Base-by-base conservation (phyloP, 352 stramenopile species). In the Pythium myriotylum region DNA sequence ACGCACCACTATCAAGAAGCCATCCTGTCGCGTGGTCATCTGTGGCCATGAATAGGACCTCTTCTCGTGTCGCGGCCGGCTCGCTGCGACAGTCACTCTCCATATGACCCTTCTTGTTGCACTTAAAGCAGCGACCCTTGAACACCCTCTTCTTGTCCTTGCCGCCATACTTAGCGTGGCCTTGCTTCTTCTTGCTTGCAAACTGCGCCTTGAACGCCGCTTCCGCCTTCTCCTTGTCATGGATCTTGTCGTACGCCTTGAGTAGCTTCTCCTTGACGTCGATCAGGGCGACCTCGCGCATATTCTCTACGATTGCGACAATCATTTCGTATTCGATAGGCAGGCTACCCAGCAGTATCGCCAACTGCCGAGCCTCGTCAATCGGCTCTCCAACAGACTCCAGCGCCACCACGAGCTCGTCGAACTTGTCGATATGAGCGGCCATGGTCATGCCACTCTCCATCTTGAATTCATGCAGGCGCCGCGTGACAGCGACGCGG, bases 381-480 rank as follows among this genome's bases (percentile, higher is more conserved):
- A 77, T 19, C 2, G 35, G 14, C n/a, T 72, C 67, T 32, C 51
- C 52, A 6, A 72, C 19, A n/a, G 58, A 61, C 17, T 75, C 53
- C n/a, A 79, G 26, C 16, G 43, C 43, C 0, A 72, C 50, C 0
- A 77, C 46, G 3, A 72, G 50, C 40, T 79, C 57, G 14, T 72
- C 52, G 27, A 74, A 57, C 19, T 45, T 37, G 48, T 72, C 62
- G 22, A 74, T 22, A 43, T 75, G 58, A 8, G 46, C 22, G 0
- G 46, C 22, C 39, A 79, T 63, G 22, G 43, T 17, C 0, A 24
- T 60, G 3, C 47, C 41, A 12, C 27, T 6, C 37, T 73, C 59
- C 55, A 76, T 65, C 49, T 66, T 60, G 55, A 74, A 73, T 4
- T 70, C 53, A 40, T 75, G 67, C 0, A 74, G 27, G 0, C 40